These are phyloP conservation scores for Trichoderma sp. DNA, from an alignment of 2,329 filamentous ascomycete species.

Conservation along the genomic window DNA sequence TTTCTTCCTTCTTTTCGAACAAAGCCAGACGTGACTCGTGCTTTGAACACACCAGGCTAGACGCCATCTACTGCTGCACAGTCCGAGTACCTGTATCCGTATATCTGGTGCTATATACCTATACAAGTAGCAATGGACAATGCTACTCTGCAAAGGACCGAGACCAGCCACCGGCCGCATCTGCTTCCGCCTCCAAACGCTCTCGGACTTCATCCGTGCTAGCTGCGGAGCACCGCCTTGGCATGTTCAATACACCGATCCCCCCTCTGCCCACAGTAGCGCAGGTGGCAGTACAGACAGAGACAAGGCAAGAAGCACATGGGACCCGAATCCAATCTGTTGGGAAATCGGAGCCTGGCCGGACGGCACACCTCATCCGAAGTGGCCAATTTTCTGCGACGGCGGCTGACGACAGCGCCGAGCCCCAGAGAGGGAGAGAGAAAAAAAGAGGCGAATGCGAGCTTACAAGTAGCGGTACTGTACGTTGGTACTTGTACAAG, in stretches of 20 bases:
- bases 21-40: neutral
- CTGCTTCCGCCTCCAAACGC: neutral
- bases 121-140: no score
- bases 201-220: neutral
- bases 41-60: neutral
- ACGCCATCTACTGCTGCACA: neutral
- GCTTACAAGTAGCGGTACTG: neutral
- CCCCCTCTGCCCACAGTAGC: neutral
- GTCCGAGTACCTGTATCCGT: no score
- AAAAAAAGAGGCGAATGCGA: neutral
- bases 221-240: neutral
- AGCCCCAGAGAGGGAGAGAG: constrained; percentile 5
- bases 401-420: constrained; percentile 21
- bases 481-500: no score
- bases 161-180: neutral
- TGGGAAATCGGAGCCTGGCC: constrained; percentile 6
- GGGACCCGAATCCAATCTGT: constrained; percentile 12
- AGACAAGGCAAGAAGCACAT: neutral
- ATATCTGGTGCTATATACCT: no score
- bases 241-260: neutral
- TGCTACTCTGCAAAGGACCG: neutral
- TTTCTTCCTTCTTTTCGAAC: neutral
- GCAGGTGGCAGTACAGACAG: neutral
- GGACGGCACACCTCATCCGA: constrained; percentile 15
- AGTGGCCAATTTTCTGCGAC: constrained; percentile 20